Percentiles rank a stretch among this genome's conserved stretches.
Evolutionary conservation across 768 basidiomycete genomes (phyloP).

Genomic region (Amanita polypyramis): DNA sequence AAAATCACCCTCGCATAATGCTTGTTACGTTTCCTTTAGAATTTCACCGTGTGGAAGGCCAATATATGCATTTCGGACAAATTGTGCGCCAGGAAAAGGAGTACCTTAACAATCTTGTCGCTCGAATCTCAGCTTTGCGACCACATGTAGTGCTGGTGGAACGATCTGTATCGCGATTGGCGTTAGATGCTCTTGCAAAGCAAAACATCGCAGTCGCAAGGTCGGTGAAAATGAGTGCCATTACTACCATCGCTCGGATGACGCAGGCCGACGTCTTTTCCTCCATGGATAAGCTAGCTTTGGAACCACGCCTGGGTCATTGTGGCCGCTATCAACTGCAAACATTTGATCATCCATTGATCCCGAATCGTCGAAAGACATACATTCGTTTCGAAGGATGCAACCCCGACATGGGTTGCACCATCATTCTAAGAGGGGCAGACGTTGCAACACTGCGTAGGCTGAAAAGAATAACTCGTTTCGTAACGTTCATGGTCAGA

Average conservation of each 20-base stretch:
- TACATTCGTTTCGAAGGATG: constrained; percentile 99
- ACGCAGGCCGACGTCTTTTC: constrained; percentile 93
- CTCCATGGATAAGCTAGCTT: constrained; percentile 87
- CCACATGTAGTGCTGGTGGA: constrained; percentile 92
- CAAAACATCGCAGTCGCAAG: constrained; percentile 87
- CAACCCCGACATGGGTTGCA: constrained; percentile 86
- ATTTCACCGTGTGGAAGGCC: constrained; percentile 85
- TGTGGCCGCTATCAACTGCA: constrained; percentile 81
- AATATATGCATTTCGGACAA: constrained; percentile 89
- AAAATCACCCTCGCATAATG: constrained; percentile 89
- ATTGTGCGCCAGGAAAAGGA: constrained; percentile 89
- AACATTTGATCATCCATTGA: constrained; percentile 89
- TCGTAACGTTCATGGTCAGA: constrained; percentile 86
- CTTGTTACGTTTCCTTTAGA: constrained; percentile 92
- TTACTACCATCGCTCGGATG: constrained; percentile 85
- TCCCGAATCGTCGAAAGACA: constrained; percentile 91
- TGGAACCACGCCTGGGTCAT: constrained; percentile 84
- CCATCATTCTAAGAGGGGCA: constrained; percentile 84
- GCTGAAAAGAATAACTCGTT: constrained; percentile 88
- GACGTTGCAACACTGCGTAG: constrained; percentile 70
- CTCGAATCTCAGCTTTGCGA: constrained; percentile 80
- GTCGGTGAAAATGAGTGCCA: constrained; percentile 78
- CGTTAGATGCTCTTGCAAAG: constrained; percentile 75
- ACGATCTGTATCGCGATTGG: constrained; percentile 83
- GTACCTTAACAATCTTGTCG: constrained; percentile 79